Evolutionary conservation across 148 eudicot species (phyloP).

Genomic region (Diospyros lotus): DNA sequence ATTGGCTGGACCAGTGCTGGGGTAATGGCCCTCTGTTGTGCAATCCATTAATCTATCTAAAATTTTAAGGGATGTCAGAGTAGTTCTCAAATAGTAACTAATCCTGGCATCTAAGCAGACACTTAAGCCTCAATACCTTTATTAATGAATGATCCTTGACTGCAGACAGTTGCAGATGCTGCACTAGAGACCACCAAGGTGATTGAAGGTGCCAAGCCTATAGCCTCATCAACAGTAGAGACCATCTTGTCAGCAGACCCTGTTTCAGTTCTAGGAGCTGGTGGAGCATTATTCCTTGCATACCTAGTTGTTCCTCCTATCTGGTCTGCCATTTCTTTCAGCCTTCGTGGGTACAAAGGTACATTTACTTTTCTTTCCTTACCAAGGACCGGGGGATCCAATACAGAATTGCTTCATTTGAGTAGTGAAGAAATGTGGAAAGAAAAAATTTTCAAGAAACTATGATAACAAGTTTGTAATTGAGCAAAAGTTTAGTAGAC

Average conservation of each 20-base stretch:
- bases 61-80: neutral
- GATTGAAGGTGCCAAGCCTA: constrained; percentile 65
- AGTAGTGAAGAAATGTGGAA: neutral
- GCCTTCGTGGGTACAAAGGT: constrained; percentile 92
- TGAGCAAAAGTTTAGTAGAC: too few relatives aligned
- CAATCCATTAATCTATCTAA: neutral
- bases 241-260: constrained; percentile 78
- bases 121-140: neutral
- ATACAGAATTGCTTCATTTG: neutral
- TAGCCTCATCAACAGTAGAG: constrained; percentile 76
- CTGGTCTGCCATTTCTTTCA: constrained; percentile 63
- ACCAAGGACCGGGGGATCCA: neutral
- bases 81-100: neutral
- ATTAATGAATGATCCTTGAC: neutral
- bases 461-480: neutral
- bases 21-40: neutral
- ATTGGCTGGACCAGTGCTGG: neutral
- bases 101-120: neutral
- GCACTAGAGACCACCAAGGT: constrained; percentile 74
- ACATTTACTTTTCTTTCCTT: constrained; percentile 3
- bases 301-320: constrained; percentile 77
- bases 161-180: constrained; percentile 80
- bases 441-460: neutral
- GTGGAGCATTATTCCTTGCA: constrained; percentile 64
- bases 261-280: constrained; percentile 43